Conservation (phyloP, 2,329 filamentous ascomycete genomes). For the Sphaerostilbella broomeana region DNA sequence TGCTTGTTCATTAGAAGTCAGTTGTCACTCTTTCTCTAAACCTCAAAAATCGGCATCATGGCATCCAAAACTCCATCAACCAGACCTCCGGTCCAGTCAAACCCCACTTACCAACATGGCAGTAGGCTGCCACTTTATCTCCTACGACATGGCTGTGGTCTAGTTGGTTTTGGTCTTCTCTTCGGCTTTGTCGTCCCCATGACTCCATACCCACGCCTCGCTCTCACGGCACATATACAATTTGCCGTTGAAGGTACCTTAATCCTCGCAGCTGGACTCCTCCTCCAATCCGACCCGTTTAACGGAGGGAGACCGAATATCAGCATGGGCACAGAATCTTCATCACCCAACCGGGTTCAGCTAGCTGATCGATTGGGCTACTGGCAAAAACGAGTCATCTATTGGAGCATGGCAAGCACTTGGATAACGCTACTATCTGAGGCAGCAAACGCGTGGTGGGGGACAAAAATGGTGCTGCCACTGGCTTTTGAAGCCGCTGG, state of each 20-base stretch:
- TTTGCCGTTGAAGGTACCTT: conserved; percentile 8
- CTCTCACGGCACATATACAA: conserved; percentile 10
- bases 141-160: conserved; percentile 8
- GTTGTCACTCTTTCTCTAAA: no score
- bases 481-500: conserved; percentile 6
- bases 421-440: conserved; percentile 11
- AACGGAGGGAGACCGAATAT: not conserved
- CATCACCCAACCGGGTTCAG: not conserved
- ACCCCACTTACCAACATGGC: not conserved
- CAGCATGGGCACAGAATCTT: no score
- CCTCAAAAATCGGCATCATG: no score
- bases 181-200: conserved; percentile 13
- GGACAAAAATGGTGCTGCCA: conserved; percentile 4
- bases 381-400: conserved; percentile 1
- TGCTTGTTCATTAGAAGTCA: conserved; percentile 10
- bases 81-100: not conserved
- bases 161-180: conserved; percentile 8
- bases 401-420: conserved; percentile 1
- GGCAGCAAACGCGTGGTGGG: conserved; percentile 13
- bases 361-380: conserved; percentile 7
- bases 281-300: conserved; percentile 7
- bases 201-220: conserved; percentile 10
- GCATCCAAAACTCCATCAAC: conserved; percentile 3
- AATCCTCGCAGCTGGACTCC: conserved; percentile 5
- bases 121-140: conserved; percentile 7